phyloP scores from a whole-genome alignment of 768 basidiomycete genomes.

The Kwoniella pini region DNA sequence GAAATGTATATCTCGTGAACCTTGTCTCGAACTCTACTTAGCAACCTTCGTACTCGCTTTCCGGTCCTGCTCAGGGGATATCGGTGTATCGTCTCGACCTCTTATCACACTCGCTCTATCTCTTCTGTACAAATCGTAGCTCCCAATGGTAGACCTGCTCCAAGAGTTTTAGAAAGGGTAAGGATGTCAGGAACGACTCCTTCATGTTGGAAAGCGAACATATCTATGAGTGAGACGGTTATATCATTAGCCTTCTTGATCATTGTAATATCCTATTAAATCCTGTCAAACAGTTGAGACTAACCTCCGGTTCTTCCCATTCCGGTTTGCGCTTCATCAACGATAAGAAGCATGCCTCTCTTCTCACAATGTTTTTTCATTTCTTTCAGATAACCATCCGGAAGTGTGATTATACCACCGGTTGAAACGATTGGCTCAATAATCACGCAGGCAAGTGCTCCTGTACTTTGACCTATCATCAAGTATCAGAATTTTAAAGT shows the following conservation, averaged over 20 bases:
- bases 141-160: constrained; percentile 39
- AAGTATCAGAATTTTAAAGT: neutral
- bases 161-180: constrained; percentile 42
- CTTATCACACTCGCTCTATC: constrained; percentile 26
- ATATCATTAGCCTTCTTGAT: too few species aligned
- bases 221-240: too few species aligned
- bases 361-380: constrained; percentile 37
- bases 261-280: too few species aligned
- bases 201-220: constrained; percentile 42
- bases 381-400: constrained; percentile 36
- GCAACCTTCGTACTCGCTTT: too few species aligned
- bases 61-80: too few species aligned
- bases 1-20: too few species aligned
- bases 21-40: too few species aligned
- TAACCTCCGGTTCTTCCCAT: constrained; percentile 33
- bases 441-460: constrained; percentile 31
- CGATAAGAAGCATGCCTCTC: constrained; percentile 42
- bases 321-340: constrained; percentile 48
- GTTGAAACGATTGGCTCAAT: constrained; percentile 45
- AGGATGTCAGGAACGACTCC: constrained; percentile 44
- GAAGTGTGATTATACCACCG: constrained; percentile 41
- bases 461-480: constrained; percentile 32
- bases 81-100: too few species aligned
- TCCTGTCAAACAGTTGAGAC: too few species aligned
- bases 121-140: constrained; percentile 29